These are phyloP conservation scores for Lactarius hengduanensis DNA, from an alignment of 768 basidiomycete species.

Conservation along the genomic window DNA sequence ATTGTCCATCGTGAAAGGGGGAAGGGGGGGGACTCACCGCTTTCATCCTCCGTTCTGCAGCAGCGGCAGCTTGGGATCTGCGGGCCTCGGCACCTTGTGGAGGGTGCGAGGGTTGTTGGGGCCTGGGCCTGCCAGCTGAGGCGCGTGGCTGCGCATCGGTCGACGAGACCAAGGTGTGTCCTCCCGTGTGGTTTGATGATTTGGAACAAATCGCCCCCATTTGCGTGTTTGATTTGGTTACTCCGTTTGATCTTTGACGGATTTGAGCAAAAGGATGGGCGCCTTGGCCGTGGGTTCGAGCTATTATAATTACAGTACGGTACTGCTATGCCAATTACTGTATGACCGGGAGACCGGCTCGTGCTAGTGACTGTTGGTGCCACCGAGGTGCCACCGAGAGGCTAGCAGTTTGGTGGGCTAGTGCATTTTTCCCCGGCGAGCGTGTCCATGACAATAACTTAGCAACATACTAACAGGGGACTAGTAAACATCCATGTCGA, in stretches of 20 bases:
- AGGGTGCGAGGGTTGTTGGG: not conserved
- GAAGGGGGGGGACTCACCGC: constrained; percentile 32
- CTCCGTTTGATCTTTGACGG: not conserved
- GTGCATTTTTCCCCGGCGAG: not conserved
- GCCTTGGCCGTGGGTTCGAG: constrained; percentile 1
- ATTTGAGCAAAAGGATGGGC: not conserved
- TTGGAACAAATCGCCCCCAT: constrained; percentile 43
- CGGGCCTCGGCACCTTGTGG: constrained; percentile 6
- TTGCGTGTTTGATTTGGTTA: constrained; percentile 6
- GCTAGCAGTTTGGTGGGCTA: not conserved
- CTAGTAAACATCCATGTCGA: not conserved
- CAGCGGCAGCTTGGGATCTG: constrained; percentile 38
- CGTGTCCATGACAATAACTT: constrained; percentile 4
- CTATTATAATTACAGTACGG: not conserved
- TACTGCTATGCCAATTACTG: not conserved
- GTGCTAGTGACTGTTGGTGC: not conserved
- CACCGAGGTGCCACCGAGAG: not conserved
- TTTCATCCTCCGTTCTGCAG: constrained; percentile 38
- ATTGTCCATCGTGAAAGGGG: constrained; percentile 1
- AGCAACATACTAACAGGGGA: not conserved
- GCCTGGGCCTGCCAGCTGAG: not conserved
- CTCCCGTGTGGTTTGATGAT: constrained; percentile 34
- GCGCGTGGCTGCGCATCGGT: not conserved
- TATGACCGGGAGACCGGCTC: constrained; percentile 1
- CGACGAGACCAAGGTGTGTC: constrained; percentile 34